Conservation (phyloP, 1,284 basidiomycete species). For the Cystobasidium pallidum region DNA sequence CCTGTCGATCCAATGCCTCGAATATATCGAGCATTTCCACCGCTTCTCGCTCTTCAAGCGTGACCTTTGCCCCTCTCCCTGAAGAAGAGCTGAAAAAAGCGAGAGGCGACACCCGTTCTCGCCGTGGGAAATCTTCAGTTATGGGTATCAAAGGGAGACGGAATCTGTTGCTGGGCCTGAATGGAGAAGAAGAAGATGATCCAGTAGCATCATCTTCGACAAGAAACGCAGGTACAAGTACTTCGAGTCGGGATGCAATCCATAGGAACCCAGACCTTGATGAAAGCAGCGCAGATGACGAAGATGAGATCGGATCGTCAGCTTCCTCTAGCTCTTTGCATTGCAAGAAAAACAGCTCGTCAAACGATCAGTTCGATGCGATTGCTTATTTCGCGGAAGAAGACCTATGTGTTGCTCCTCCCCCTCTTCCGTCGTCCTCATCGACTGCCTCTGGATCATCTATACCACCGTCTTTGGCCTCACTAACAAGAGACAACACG, state of each 20-base stretch:
- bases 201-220: background rate
- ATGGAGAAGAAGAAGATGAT: constrained; percentile 1
- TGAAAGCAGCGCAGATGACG: constrained; percentile 22
- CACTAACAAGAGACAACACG: constrained; percentile 1
- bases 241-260: constrained; percentile 1
- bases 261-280: constrained; percentile 14
- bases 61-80: constrained; percentile 35
- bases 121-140: background rate
- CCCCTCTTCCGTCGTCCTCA: background rate
- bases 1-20: constrained; percentile 24
- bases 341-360: background rate
- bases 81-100: constrained; percentile 23
- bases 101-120: background rate
- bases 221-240: background rate
- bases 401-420: background rate
- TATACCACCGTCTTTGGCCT: background rate
- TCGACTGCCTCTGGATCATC: background rate
- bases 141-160: constrained; percentile 37
- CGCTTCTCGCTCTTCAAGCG: constrained; percentile 17
- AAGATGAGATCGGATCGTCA: background rate
- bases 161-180: constrained; percentile 25
- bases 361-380: constrained; percentile 13
- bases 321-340: background rate
- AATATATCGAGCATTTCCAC: constrained; percentile 4
- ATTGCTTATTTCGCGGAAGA: constrained; percentile 28